Evolutionary conservation across 2,329 filamentous ascomycete species (phyloP).

Genomic region (Neocucurbitaria cava): DNA sequence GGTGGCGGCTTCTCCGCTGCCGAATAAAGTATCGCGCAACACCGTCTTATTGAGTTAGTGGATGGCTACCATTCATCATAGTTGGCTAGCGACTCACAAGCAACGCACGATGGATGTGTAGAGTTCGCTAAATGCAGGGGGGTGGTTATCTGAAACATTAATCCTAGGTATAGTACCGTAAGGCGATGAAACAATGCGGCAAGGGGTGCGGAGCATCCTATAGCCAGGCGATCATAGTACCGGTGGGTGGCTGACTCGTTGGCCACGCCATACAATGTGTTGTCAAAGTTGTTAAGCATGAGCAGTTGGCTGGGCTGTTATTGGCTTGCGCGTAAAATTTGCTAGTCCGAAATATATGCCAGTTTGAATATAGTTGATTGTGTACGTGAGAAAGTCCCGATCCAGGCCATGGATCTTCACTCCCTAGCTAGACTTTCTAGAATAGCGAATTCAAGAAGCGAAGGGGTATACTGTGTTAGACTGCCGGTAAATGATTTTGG

Average conservation of each 20-base stretch:
- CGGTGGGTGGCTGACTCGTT: background rate
- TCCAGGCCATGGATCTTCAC: conserved; percentile 8
- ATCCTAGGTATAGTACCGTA: conserved; percentile 27
- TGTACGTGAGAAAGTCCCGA: conserved; percentile 11
- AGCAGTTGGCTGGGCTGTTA: background rate
- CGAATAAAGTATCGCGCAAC: conserved; percentile 3
- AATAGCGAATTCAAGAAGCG: conserved; percentile 8
- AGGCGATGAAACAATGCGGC: conserved; percentile 18
- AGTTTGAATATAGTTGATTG: background rate
- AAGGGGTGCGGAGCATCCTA: conserved; percentile 2
- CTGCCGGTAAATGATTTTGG: conserved; percentile 4
- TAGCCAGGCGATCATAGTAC: conserved; percentile 8
- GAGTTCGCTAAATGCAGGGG: conserved; percentile 16
- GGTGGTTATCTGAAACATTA: conserved; percentile 26
- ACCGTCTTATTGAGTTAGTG: background rate
- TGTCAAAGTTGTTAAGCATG: background rate
- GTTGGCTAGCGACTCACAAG: background rate
- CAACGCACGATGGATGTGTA: background rate
- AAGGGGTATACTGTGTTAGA: conserved; percentile 11
- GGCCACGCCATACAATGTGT: background rate
- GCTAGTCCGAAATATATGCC: conserved; percentile 4
- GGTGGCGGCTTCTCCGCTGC: background rate
- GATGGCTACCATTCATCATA: background rate
- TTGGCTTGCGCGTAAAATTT: conserved; percentile 6
- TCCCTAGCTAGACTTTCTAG: conserved; percentile 13